Evolutionary conservation across 1,139 yeast species (phyloP).

Genomic region (Protomyces arabidopsidicola): DNA sequence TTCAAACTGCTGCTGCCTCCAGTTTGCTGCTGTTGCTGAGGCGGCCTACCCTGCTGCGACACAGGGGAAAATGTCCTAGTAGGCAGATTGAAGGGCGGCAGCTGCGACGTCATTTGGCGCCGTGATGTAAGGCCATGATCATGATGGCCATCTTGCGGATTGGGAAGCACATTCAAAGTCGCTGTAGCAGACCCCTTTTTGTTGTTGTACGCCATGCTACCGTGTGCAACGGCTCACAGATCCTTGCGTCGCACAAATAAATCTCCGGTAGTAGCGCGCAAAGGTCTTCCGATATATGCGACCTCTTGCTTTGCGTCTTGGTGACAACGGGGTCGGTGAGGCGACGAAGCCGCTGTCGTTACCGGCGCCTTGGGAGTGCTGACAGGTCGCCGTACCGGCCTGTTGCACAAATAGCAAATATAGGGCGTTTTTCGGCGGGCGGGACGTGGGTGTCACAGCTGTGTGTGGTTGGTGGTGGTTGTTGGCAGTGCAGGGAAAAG

Average conservation of each 20-base stretch:
- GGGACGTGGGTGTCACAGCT: too few species aligned
- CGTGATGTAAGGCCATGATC: constrained; percentile 1
- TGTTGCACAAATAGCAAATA: too few species aligned
- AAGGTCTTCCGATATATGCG: too few species aligned
- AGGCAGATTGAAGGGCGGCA: constrained; percentile 22
- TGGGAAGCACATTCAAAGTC: not conserved
- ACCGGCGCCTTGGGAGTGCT: not conserved
- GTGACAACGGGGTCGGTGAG: too few species aligned
- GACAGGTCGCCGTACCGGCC: too few species aligned
- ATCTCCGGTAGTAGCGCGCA: too few species aligned
- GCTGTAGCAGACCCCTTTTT: not conserved
- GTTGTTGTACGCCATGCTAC: not conserved
- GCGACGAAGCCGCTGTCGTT: not conserved
- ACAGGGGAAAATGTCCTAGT: constrained; percentile 19
- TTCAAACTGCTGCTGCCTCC: constrained; percentile 20
- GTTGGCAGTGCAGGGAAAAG: too few species aligned
- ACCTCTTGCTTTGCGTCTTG: too few species aligned
- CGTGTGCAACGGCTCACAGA: not conserved
- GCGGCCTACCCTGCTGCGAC: constrained; percentile 7
- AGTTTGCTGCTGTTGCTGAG: constrained; percentile 16
- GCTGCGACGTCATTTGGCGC: constrained; percentile 9
- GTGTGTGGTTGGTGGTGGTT: too few species aligned
- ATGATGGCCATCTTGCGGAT: not conserved
- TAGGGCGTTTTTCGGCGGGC: too few species aligned
- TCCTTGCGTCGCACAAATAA: too few species aligned